Evolutionary conservation across 1,284 basidiomycete genomes (phyloP).

Genomic region (Heterobasidion occidentale): DNA sequence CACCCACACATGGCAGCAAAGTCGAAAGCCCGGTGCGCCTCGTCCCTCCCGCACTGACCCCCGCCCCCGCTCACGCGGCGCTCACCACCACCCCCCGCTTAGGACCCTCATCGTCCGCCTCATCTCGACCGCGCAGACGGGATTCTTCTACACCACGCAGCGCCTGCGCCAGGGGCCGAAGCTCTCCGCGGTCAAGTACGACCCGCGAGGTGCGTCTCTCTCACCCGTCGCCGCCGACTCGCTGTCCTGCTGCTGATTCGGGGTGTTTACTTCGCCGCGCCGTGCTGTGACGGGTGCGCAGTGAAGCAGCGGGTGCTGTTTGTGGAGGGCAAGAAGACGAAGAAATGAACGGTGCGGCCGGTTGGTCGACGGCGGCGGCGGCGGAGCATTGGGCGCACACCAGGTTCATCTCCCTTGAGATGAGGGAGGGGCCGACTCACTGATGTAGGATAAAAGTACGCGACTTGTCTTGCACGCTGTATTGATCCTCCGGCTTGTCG

Average conservation of each 20-base stretch:
- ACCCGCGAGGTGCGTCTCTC: constrained; percentile 62
- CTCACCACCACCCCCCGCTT: neutral
- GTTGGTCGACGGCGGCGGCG: no score
- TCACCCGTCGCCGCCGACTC: neutral
- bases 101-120: constrained; percentile 83
- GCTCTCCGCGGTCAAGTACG: constrained; percentile 83
- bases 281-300: constrained; percentile 17
- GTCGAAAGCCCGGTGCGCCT: constrained; percentile 44
- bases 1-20: constrained; percentile 33
- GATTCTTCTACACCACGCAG: constrained; percentile 83
- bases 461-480: no score
- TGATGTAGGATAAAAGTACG: no score
- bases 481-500: no score
- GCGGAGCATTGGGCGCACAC: neutral
- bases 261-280: no score
- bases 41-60: constrained; percentile 1
- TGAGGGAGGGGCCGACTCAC: no score
- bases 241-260: no score
- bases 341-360: constrained; percentile 28
- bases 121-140: constrained; percentile 85
- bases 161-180: constrained; percentile 64
- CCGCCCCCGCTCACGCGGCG: neutral
- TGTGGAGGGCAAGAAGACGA: constrained; percentile 70
- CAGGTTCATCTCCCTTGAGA: no score
- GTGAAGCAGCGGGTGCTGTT: constrained; percentile 72